These are phyloP conservation scores for Taphrina betulina DNA, from an alignment of 1,139 yeast genomes.

Conservation along the genomic window DNA sequence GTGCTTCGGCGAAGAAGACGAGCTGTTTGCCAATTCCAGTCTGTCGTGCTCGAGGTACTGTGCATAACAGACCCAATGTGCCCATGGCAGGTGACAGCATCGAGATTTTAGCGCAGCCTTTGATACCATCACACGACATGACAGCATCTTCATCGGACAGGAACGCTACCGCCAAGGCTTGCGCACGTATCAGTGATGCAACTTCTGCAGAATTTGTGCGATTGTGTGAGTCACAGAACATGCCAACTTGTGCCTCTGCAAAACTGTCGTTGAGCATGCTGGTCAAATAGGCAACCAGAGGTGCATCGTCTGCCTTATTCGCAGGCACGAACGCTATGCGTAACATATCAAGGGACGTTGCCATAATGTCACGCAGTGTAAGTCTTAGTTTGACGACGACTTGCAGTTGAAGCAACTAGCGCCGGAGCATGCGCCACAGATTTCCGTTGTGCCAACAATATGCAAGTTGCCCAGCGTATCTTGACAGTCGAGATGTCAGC, in stretches of 20 bases:
- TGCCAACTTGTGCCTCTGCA: neutral
- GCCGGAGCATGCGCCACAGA: no score
- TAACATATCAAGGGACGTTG: no score
- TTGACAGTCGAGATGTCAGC: no score
- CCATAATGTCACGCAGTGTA: no score
- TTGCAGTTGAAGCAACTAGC: no score
- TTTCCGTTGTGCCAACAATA: no score
- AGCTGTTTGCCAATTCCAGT: neutral
- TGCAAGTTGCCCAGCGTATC: no score
- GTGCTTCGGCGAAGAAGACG: neutral
- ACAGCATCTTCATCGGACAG: no score
- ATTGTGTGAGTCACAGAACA: neutral
- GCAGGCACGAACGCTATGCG: no score
- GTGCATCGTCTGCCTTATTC: neutral
- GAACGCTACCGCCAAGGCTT: neutral
- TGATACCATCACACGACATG: neutral
- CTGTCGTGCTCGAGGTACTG: neutral
- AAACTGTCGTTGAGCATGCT: neutral
- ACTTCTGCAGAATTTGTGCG: neutral
- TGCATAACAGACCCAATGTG: neutral
- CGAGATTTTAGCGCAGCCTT: neutral
- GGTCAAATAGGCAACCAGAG: neutral
- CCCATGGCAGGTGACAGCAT: slow-evolving; percentile 1
- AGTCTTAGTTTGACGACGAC: no score
- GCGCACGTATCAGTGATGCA: neutral